Evolutionary conservation across 2,329 filamentous ascomycete genomes (phyloP).

Genomic region (Lachnellula cervina): DNA sequence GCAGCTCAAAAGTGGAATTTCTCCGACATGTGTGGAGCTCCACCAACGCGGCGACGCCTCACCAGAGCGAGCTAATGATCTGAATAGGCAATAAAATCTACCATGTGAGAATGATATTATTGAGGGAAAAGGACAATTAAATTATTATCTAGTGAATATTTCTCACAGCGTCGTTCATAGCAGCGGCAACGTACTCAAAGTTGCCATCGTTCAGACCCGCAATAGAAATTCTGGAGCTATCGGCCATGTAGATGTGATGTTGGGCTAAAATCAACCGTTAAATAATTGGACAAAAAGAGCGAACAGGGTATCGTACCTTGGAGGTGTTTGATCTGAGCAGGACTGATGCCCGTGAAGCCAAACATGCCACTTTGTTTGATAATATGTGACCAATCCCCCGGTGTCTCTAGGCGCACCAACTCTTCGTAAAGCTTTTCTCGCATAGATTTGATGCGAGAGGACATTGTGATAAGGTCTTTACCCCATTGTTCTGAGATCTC

Average conservation of each 20-base stretch:
- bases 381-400: conserved; percentile 36
- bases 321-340: conserved; percentile 39
- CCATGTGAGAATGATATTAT: neutral
- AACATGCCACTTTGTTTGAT: conserved; percentile 39
- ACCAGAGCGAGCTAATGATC: no score
- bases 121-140: neutral
- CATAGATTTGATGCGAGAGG: conserved; percentile 34
- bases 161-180: conserved; percentile 15
- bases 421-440: conserved; percentile 32
- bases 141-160: neutral
- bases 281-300: neutral
- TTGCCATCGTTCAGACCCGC: conserved; percentile 36
- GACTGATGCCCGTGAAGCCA: conserved; percentile 43
- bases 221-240: conserved; percentile 37
- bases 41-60: neutral
- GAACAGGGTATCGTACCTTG: conserved; percentile 1
- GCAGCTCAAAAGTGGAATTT: neutral
- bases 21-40: neutral
- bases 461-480: conserved; percentile 35
- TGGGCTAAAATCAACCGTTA: conserved; percentile 19
- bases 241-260: conserved; percentile 36
- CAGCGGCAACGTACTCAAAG: conserved; percentile 30
- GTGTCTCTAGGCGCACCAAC: conserved; percentile 30
- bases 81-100: neutral
- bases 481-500: conserved; percentile 33